phyloP scores from a whole-genome alignment of 2,329 filamentous ascomycete species.

The Ophiostoma sp. region DNA sequence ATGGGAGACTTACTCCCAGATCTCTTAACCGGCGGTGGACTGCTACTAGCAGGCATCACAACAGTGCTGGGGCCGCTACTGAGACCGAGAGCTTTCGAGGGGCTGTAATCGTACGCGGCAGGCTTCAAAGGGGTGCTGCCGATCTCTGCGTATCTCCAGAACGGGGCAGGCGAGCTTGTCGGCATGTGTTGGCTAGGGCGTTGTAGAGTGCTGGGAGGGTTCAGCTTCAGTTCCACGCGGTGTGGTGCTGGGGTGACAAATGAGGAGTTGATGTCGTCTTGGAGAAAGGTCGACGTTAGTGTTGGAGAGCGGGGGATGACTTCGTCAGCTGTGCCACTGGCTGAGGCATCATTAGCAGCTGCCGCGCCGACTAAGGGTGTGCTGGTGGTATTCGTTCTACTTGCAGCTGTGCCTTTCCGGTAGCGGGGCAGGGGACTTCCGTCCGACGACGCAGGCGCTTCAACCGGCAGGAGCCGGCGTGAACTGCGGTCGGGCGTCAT shows the following conservation, averaged over 20 bases:
- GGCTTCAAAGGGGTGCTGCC: slow-evolving; percentile 63
- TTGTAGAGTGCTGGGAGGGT: slow-evolving; percentile 74
- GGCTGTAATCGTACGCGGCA: slow-evolving; percentile 51
- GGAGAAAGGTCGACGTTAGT: slow-evolving; percentile 56
- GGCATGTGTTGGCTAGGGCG: slow-evolving; percentile 80
- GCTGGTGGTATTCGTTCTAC: slow-evolving; percentile 18
- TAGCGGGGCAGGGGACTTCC: slow-evolving; percentile 57
- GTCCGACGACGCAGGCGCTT: slow-evolving; percentile 39
- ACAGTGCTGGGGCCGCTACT: slow-evolving; percentile 25
- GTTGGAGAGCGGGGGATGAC: slow-evolving; percentile 53
- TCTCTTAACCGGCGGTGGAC: slow-evolving; percentile 44
- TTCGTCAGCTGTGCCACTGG: slow-evolving; percentile 17
- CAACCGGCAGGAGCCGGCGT: slow-evolving; percentile 38
- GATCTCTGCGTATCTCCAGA: slow-evolving; percentile 81
- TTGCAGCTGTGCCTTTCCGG: slow-evolving; percentile 39
- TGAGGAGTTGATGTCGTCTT: slow-evolving; percentile 56
- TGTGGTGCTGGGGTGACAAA: slow-evolving; percentile 69
- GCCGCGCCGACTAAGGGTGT: slow-evolving; percentile 16
- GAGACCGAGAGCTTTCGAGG: slow-evolving; percentile 41
- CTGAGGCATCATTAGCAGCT: slow-evolving; percentile 22
- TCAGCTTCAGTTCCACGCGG: slow-evolving; percentile 66
- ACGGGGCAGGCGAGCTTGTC: slow-evolving; percentile 76
- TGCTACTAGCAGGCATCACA: slow-evolving; percentile 51
- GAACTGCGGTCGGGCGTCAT: slow-evolving; percentile 54
- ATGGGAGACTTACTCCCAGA: slow-evolving; percentile 44